Conservation (phyloP, 2,329 filamentous ascomycete species). For the Colletotrichum simmondsii region DNA sequence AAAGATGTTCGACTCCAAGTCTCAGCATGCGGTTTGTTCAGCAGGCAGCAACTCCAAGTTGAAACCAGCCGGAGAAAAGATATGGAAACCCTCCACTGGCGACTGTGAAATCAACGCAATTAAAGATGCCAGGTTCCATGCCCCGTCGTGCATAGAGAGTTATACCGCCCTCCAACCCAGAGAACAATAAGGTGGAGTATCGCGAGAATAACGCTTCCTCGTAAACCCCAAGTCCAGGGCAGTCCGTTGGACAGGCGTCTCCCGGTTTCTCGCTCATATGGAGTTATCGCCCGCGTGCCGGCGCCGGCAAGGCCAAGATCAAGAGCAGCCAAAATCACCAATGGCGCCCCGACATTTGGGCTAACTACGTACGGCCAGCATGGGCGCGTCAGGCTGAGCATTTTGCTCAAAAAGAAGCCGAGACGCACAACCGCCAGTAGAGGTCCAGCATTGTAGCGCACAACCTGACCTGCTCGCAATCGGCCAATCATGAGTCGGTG, state of each 20-base stretch:
- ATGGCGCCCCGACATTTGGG: constrained; percentile 71
- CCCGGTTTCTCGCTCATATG: background rate
- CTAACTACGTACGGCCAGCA: constrained; percentile 80
- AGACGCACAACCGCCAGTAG: constrained; percentile 61
- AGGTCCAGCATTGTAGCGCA: constrained; percentile 41
- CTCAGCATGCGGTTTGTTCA: background rate
- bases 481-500: constrained; percentile 48
- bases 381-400: constrained; percentile 70
- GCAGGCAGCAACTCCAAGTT: background rate
- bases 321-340: constrained; percentile 75
- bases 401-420: constrained; percentile 74
- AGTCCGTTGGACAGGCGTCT: constrained; percentile 10
- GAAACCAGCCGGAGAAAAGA: background rate
- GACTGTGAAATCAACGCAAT: background rate
- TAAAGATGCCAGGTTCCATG: constrained; percentile 17
- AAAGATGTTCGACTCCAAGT: background rate
- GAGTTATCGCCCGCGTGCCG: background rate
- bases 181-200: constrained; percentile 46
- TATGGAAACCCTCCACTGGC: background rate
- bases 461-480: constrained; percentile 47
- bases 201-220: constrained; percentile 45
- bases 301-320: constrained; percentile 63
- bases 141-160: constrained; percentile 44
- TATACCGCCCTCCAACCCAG: constrained; percentile 47
- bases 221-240: constrained; percentile 42